Evolutionary conservation across 2,329 filamentous ascomycete species (phyloP).

Genomic region (Fusarium coffeatum): DNA sequence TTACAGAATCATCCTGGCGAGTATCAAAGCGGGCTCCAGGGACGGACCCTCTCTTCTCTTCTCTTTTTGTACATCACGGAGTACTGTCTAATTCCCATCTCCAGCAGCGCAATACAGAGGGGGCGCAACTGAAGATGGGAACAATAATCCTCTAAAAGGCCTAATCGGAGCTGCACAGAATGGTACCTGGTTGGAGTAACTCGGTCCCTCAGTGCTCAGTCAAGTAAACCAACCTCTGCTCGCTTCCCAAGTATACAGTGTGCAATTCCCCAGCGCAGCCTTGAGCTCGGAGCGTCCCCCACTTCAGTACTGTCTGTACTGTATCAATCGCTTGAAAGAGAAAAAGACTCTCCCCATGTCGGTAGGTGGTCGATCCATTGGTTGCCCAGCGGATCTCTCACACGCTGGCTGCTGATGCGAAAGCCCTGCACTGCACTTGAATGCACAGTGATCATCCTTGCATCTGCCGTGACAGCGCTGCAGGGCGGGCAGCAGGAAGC

Average conservation of each 20-base stretch:
- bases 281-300: conserved; percentile 42
- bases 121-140: conserved; percentile 17
- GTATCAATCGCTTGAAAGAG: conserved; percentile 23
- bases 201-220: not conserved
- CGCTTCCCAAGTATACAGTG: conserved; percentile 42
- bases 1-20: conserved; percentile 23
- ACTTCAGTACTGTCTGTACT: conserved; percentile 10
- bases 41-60: conserved; percentile 17
- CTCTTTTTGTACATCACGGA: not conserved
- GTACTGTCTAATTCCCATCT: conserved; percentile 24
- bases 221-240: conserved; percentile 29
- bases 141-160: conserved; percentile 9
- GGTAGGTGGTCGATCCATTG: conserved; percentile 28
- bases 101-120: conserved; percentile 10
- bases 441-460: conserved; percentile 15
- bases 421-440: not conserved
- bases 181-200: not conserved
- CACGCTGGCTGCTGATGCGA: conserved; percentile 16
- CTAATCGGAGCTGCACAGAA: not conserved
- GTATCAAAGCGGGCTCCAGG: conserved; percentile 33
- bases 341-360: conserved; percentile 14
- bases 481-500: conserved; percentile 21
- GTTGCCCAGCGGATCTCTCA: conserved; percentile 15
- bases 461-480: conserved; percentile 21
- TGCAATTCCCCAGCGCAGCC: conserved; percentile 40